Percentiles rank a stretch among this genome's conserved stretches.
Conservation (phyloP, 768 basidiomycete genomes). For the Xerocomus potaroensis region DNA sequence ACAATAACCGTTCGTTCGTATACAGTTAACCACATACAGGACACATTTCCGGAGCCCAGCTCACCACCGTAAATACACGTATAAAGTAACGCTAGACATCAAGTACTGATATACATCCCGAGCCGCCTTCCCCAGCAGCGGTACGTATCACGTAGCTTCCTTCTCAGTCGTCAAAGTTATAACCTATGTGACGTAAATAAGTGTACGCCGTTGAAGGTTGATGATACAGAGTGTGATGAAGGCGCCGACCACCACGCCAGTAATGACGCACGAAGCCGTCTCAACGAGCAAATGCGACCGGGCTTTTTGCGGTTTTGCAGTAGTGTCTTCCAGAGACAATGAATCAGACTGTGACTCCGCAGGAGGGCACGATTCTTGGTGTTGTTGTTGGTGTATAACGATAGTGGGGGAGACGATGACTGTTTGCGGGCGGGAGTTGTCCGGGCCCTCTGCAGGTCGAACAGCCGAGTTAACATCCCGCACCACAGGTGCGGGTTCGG, state of each 20-base stretch:
- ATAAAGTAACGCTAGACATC: conserved; percentile 25
- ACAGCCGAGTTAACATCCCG: conserved; percentile 5
- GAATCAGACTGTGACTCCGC: conserved; percentile 11
- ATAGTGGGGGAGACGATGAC: conserved; percentile 26
- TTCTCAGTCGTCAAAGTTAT: neutral
- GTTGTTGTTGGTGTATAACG: conserved; percentile 22
- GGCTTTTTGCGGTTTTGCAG: conserved; percentile 14
- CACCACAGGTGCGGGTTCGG: conserved; percentile 1
- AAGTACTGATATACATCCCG: conserved; percentile 9
- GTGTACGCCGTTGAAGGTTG: conserved; percentile 44
- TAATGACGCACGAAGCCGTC: conserved; percentile 45
- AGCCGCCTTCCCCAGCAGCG: neutral
- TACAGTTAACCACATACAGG: no score
- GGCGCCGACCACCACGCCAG: conserved; percentile 59
- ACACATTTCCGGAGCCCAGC: conserved; percentile 10
- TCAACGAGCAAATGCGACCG: conserved; percentile 25
- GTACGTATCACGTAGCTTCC: neutral
- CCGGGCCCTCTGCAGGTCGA: conserved; percentile 1
- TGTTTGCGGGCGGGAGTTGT: conserved; percentile 8
- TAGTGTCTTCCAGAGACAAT: conserved; percentile 2
- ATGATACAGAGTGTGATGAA: conserved; percentile 51
- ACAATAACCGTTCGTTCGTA: no score
- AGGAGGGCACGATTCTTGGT: conserved; percentile 14
- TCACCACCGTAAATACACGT: conserved; percentile 24
- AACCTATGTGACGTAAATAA: conserved; percentile 35